phyloP scores from a whole-genome alignment of 306 rosid genomes.

The Acacia crassicarpa region DNA sequence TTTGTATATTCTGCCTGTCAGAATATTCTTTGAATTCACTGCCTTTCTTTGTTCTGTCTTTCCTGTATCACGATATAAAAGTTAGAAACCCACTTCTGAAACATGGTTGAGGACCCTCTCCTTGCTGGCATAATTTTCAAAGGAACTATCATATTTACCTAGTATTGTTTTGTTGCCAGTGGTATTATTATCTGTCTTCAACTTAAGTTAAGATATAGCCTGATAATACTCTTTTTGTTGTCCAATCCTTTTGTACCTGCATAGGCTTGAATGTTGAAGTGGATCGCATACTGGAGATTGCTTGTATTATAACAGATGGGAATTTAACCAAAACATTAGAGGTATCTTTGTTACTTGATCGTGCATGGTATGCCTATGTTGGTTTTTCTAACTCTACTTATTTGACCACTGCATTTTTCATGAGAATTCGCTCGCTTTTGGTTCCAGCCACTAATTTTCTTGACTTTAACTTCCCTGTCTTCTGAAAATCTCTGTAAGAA shows the following conservation, averaged over 20 bases:
- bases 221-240: background rate
- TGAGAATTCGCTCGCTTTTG: constrained; percentile 5
- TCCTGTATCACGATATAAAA: background rate
- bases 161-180: constrained; percentile 4
- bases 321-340: constrained; percentile 66
- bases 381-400: background rate
- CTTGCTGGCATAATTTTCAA: background rate
- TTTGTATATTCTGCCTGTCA: background rate
- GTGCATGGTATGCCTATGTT: background rate
- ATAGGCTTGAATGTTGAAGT: constrained; percentile 84
- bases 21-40: background rate
- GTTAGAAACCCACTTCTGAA: background rate
- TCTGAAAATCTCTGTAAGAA: background rate
- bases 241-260: constrained; percentile 12
- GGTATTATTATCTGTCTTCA: constrained; percentile 5
- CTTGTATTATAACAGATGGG: constrained; percentile 91
- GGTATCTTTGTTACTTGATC: constrained; percentile 50
- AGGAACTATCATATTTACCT: background rate
- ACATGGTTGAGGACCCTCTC: background rate
- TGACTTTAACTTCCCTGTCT: background rate
- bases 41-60: background rate
- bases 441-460: constrained; percentile 1
- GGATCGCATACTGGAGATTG: constrained; percentile 93
- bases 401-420: constrained; percentile 11
- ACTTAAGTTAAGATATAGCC: background rate